phyloP scores from a whole-genome alignment of 768 basidiomycete species.

The Boletus vinaceobasis region DNA sequence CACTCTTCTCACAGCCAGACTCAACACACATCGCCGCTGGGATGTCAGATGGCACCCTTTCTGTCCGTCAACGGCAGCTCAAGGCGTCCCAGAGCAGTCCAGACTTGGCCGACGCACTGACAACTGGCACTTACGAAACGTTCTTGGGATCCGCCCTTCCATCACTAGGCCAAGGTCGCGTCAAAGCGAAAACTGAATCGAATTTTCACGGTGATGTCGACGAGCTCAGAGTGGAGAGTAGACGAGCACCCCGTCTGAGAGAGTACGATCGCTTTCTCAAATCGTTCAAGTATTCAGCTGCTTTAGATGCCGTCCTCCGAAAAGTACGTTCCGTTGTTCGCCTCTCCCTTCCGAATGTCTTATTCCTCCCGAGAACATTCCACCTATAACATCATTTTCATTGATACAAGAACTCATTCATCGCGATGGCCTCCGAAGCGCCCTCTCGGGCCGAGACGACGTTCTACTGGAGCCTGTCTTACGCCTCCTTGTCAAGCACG shows the following conservation, averaged over 20 bases:
- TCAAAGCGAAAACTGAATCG: constrained; percentile 46
- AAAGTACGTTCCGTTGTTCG: constrained; percentile 49
- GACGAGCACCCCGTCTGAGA: constrained; percentile 65
- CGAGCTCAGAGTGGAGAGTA: constrained; percentile 76
- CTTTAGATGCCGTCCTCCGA: constrained; percentile 85
- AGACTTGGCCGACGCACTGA: constrained; percentile 39
- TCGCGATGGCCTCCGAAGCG: constrained; percentile 82
- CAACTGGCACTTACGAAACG: constrained; percentile 61
- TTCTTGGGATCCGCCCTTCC: constrained; percentile 57
- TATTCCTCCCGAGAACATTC: constrained; percentile 57
- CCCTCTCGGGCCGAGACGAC: constrained; percentile 89
- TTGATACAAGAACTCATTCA: constrained; percentile 91
- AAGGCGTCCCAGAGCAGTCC: constrained; percentile 58
- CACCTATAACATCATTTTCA: constrained; percentile 83
- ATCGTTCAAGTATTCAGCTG: constrained; percentile 90
- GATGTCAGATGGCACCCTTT: constrained; percentile 98
- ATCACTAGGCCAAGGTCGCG: constrained; percentile 50
- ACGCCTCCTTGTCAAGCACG: constrained; percentile 78
- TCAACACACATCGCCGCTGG: constrained; percentile 95
- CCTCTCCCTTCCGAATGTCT: not conserved
- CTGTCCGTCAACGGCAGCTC: constrained; percentile 83
- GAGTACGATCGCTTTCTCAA: constrained; percentile 91
- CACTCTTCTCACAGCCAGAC: constrained; percentile 62
- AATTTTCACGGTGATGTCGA: constrained; percentile 59
- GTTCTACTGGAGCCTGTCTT: constrained; percentile 89